Conservation (phyloP, 2,329 filamentous ascomycete genomes). For the Lasiodiplodia sp. region DNA sequence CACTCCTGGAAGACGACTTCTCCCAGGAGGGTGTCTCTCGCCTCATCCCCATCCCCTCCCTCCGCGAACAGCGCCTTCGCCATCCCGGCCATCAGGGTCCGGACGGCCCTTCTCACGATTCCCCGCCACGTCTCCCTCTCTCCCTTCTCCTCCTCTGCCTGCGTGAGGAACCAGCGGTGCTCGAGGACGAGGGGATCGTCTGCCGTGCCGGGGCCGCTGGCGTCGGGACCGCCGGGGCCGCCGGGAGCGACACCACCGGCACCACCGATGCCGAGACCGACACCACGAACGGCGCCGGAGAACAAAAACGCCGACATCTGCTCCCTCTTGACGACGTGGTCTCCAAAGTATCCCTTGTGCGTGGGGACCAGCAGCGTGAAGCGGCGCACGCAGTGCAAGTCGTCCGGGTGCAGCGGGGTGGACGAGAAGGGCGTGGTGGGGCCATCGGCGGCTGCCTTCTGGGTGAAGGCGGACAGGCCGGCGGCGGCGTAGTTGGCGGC, state of each 20-base stretch:
- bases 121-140: not conserved
- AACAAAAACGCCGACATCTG: not conserved
- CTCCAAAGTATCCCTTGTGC: not conserved
- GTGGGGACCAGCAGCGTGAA: slow-evolving; percentile 10
- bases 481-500: slow-evolving; percentile 19
- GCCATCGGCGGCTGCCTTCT: not conserved
- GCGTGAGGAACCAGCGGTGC: not conserved
- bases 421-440: not conserved
- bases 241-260: no score
- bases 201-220: no score
- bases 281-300: not conserved
- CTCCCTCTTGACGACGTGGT: not conserved
- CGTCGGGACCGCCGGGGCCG: no score
- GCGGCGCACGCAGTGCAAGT: not conserved
- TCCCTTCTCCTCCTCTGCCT: no score
- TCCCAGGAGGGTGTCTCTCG: not conserved
- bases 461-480: not conserved
- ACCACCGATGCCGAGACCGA: no score
- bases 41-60: not conserved
- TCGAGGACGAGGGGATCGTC: not conserved
- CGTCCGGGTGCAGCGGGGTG: slow-evolving; percentile 8
- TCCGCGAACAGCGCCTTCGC: not conserved
- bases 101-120: not conserved
- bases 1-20: slow-evolving; percentile 2
- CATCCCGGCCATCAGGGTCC: not conserved